Base-by-base conservation (phyloP, 2,329 filamentous ascomycete genomes). In the Fusarium avenaceum region DNA sequence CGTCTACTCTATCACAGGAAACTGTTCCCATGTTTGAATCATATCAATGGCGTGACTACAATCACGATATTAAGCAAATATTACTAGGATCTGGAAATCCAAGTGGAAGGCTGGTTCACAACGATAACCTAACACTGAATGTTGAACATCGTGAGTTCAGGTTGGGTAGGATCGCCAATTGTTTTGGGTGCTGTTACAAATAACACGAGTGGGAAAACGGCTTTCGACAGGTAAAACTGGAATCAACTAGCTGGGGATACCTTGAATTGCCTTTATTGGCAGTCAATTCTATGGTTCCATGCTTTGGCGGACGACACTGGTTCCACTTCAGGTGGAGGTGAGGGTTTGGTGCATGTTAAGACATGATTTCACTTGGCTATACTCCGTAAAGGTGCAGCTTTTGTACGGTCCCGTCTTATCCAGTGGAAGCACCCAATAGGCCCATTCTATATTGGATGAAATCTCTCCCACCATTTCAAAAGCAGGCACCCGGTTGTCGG, bases 251-350 rank as follows among this genome's bases (percentile, higher is more conserved):
- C 55, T 61, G 54, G 56, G 56, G 55, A 68, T 57, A 51, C 51
- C 50, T 60, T 40, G 33, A 60, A 54, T 61, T 62, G 62, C 53
- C 62, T 64, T 64, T 53, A 52, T 69, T 40, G 46, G 43, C 58
- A 45, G 63, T 63, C 62, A 57, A 49, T 62, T 65, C 59, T 59
- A 72, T 59, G 65, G 59, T 50, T 67, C 72, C 64, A 73, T 72
- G 55, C 53, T 65, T 47, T 65, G 54, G 57, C 63, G 57, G 53
- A 74, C 49, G 59, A 51, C 65, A 65, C 53, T 54, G 67, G 72
- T 74, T 71, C 72, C 72, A 73, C 72, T 63, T 52, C 28, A 65
- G 70, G 71, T 74, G 72, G 72, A 73, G 72, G 65, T 69, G 62
- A 63, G 70, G 54, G 63, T 59, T 63, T 73, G 67, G 62, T 48